A percentile compares a stretch with the other conserved stretches of the same genome.
Evolutionary conservation across 345 rosid genomes (phyloP).

Genomic region (Eucalyptus rudis): DNA sequence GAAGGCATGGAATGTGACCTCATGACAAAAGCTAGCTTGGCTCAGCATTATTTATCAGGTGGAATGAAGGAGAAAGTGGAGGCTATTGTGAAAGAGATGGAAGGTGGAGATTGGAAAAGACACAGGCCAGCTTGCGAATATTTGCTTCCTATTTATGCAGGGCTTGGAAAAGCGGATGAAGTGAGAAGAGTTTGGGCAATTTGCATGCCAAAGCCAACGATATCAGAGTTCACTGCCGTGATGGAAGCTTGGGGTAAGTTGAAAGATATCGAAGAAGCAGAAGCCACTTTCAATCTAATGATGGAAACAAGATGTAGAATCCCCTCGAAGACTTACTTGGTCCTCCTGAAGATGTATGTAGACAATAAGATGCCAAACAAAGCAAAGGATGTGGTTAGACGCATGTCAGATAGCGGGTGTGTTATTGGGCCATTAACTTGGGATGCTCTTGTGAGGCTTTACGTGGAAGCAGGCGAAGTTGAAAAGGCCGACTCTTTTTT

Average conservation of each 20-base stretch:
- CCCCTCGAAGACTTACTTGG: constrained; percentile 29
- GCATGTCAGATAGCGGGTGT: constrained; percentile 65
- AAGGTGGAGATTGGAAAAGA: constrained; percentile 54
- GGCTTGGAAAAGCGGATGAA: constrained; percentile 66
- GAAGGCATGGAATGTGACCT: constrained; percentile 65
- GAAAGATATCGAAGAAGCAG: constrained; percentile 56
- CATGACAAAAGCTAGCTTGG: constrained; percentile 30
- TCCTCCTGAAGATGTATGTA: constrained; percentile 68
- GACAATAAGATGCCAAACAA: constrained; percentile 65
- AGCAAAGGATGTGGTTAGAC: constrained; percentile 64
- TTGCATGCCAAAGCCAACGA: constrained; percentile 46
- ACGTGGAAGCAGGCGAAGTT: constrained; percentile 80
- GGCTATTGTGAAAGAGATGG: constrained; percentile 65
- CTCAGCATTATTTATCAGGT: constrained; percentile 49
- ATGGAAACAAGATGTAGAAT: constrained; percentile 26
- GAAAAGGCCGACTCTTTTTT: constrained; percentile 76
- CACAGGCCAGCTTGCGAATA: constrained; percentile 36
- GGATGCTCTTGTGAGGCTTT: constrained; percentile 79
- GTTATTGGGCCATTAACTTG: constrained; percentile 57
- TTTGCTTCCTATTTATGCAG: constrained; percentile 68
- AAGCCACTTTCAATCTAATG: constrained; percentile 53
- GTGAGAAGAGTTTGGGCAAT: constrained; percentile 73
- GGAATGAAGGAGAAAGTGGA: constrained; percentile 65
- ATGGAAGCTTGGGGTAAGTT: constrained; percentile 82
- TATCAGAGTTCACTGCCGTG: constrained; percentile 48